These are phyloP conservation scores for Priceomyces melissophilus DNA, from an alignment of 805 yeast genomes.

Conservation along the genomic window DNA sequence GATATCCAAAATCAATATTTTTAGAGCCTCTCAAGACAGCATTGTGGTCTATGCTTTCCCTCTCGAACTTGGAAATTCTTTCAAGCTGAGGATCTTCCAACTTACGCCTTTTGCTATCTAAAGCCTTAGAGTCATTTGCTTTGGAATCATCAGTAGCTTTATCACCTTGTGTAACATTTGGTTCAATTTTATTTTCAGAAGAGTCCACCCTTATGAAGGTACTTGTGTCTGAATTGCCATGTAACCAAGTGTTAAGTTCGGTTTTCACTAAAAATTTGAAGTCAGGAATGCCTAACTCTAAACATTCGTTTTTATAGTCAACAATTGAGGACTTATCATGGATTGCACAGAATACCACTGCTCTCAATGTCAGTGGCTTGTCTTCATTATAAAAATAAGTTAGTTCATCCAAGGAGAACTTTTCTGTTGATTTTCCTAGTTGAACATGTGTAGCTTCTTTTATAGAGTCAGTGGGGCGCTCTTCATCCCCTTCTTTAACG, in stretches of 20 bases:
- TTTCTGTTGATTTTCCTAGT: conserved; percentile 22
- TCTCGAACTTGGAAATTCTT: conserved; percentile 45
- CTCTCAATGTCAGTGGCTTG: conserved; percentile 47
- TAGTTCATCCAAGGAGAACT: conserved; percentile 36
- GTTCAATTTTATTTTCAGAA: too few species aligned
- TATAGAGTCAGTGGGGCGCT: conserved; percentile 20
- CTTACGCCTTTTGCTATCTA: conserved; percentile 20
- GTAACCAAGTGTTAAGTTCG: conserved; percentile 78
- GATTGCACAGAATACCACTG: conserved; percentile 75
- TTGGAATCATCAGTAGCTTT: background rate
- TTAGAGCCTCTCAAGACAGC: conserved; percentile 64
- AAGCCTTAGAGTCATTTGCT: conserved; percentile 2
- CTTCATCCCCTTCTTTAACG: conserved; percentile 9
- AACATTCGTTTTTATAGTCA: conserved; percentile 75
- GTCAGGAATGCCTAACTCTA: conserved; percentile 57
- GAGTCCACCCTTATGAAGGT: conserved; percentile 35
- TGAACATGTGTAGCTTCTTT: conserved; percentile 34
- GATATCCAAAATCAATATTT: conserved; percentile 61
- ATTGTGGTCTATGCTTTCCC: conserved; percentile 55
- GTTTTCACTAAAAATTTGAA: conserved; percentile 82
- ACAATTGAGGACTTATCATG: conserved; percentile 72
- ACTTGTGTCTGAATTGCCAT: conserved; percentile 62
- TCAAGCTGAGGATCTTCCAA: conserved; percentile 49
- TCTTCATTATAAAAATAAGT: conserved; percentile 58
- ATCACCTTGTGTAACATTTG: background rate